These are phyloP conservation scores for Coemansia sp. DNA, from an alignment of 192 early-diverging fungal genomes.

Conservation along the genomic window DNA sequence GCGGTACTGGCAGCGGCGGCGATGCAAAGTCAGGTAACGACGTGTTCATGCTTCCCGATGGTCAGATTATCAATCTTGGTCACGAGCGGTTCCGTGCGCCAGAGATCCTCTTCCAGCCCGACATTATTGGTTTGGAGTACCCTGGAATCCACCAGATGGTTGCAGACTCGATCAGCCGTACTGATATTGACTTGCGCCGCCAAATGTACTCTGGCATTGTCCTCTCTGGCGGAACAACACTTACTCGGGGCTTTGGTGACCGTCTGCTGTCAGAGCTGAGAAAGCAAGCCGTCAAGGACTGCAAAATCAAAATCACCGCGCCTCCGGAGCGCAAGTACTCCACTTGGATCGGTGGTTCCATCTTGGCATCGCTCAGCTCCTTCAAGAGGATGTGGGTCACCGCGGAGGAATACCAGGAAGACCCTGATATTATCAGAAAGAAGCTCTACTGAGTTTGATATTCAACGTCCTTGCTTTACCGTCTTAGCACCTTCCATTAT, in stretches of 20 bases:
- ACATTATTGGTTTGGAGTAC: slow-evolving; percentile 90
- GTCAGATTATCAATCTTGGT: slow-evolving; percentile 65
- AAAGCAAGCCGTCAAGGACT: slow-evolving; percentile 86
- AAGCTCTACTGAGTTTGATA: slow-evolving; percentile 65
- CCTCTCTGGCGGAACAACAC: slow-evolving; percentile 95
- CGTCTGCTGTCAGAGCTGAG: slow-evolving; percentile 88
- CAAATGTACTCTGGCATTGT: slow-evolving; percentile 88
- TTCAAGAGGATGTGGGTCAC: slow-evolving; percentile 99
- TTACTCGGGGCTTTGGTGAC: slow-evolving; percentile 92
- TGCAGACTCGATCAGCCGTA: slow-evolving; percentile 89
- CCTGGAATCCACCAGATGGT: slow-evolving; percentile 94
- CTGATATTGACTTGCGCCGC: slow-evolving; percentile 94
- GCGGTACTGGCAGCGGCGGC: slow-evolving; percentile 81
- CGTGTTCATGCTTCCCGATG: slow-evolving; percentile 51
- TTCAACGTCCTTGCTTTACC: background rate
- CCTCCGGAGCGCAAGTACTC: slow-evolving; percentile 98
- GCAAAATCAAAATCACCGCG: slow-evolving; percentile 97
- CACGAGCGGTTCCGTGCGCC: slow-evolving; percentile 92
- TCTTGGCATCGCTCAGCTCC: slow-evolving; percentile 93
- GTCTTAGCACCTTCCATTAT: background rate
- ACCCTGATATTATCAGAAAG: slow-evolving; percentile 90
- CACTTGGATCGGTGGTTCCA: slow-evolving; percentile 98
- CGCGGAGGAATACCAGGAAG: slow-evolving; percentile 96
- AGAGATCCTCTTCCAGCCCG: slow-evolving; percentile 96
- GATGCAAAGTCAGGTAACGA: slow-evolving; percentile 44